These are phyloP conservation scores for Tilletia caries DNA, from an alignment of 1,284 basidiomycete species.

Conservation along the genomic window DNA sequence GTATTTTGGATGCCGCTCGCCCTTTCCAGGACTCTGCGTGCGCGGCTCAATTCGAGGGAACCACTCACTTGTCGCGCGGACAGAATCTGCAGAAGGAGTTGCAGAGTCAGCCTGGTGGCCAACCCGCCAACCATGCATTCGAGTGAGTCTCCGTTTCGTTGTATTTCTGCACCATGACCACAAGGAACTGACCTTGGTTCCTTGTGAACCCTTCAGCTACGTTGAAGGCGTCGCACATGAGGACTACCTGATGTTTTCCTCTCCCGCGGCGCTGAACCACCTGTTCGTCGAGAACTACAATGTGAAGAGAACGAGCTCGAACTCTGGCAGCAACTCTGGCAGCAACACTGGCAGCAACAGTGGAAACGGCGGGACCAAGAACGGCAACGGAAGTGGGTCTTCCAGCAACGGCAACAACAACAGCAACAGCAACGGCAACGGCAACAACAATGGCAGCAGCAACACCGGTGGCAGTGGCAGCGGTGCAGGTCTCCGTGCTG, in stretches of 20 bases:
- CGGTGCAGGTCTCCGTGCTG: no score
- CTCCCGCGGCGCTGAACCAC: conserved; percentile 1
- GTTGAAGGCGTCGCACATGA: conserved; percentile 34
- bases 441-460: neutral
- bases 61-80: conserved; percentile 35
- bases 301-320: neutral
- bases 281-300: conserved; percentile 11
- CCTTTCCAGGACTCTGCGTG: conserved; percentile 19
- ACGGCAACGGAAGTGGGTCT: neutral
- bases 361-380: neutral
- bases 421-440: neutral
- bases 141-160: conserved; percentile 11
- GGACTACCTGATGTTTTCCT: conserved; percentile 14
- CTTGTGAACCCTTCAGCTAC: conserved; percentile 22
- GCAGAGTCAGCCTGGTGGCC: conserved; percentile 27
- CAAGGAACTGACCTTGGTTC: no score
- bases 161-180: no score
- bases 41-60: conserved; percentile 41
- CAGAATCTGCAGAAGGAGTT: conserved; percentile 31
- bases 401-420: neutral
- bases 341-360: neutral
- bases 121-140: conserved; percentile 26
- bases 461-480: neutral
- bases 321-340: conserved; percentile 3
- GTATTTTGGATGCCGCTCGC: neutral